Conservation (phyloP, 2,329 filamentous ascomycete species). For the Plectosphaerella plurivora region DNA sequence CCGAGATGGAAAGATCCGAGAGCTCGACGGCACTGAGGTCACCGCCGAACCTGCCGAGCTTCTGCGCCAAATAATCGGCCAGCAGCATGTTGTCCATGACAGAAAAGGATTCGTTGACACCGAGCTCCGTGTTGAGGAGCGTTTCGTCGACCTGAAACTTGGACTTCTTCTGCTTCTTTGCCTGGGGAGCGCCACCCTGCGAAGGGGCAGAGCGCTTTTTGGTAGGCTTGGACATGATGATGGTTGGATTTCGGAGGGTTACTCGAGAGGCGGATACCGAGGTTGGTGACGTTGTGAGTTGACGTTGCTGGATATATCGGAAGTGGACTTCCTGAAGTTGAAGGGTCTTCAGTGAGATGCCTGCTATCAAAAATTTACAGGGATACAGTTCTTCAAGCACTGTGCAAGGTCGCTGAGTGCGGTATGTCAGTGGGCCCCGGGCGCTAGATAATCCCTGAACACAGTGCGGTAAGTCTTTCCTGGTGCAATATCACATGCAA, state of each 20-base stretch:
- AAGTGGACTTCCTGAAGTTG: no score
- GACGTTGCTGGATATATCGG: no score
- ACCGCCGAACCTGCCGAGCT: constrained; percentile 71
- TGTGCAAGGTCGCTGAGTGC: no score
- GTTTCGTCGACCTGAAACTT: constrained; percentile 50
- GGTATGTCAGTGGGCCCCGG: no score
- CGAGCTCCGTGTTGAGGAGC: constrained; percentile 61
- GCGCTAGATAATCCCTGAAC: no score
- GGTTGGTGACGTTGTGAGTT: no score
- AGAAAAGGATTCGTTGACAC: constrained; percentile 75
- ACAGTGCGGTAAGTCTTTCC: no score
- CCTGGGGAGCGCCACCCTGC: constrained; percentile 33
- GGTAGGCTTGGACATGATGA: constrained; percentile 29
- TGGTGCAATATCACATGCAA: no score
- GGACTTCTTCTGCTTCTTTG: constrained; percentile 51
- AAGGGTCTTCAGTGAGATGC: no score
- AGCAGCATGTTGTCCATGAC: constrained; percentile 79
- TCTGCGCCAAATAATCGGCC: constrained; percentile 80
- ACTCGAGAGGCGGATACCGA: neutral
- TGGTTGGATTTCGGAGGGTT: neutral
- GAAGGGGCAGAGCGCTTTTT: constrained; percentile 55
- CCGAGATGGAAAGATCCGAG: constrained; percentile 74
- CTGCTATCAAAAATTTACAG: no score
- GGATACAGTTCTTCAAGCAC: no score
- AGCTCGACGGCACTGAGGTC: constrained; percentile 82